A percentile compares a stretch with the other conserved stretches of the same genome.
These are phyloP conservation scores for Epithele typhae DNA, from an alignment of 768 basidiomycete species.

Conservation along the genomic window DNA sequence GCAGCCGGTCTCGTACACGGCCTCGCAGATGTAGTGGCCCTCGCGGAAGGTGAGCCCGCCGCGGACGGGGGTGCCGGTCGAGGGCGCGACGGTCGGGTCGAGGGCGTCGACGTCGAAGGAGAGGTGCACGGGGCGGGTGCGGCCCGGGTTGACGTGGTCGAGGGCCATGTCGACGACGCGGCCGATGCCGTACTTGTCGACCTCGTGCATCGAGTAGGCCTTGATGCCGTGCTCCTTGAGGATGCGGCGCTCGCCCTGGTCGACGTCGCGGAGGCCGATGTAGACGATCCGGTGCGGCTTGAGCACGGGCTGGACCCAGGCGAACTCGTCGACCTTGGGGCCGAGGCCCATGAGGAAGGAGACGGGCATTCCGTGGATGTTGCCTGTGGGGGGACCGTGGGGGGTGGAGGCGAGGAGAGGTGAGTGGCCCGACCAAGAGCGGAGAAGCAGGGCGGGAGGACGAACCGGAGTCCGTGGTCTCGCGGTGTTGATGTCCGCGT, in stretches of 20 bases:
- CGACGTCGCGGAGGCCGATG: conserved; percentile 94
- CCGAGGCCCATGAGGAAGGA: conserved; percentile 76
- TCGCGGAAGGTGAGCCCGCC: conserved; percentile 96
- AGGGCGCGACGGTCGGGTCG: conserved; percentile 94
- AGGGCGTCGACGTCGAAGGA: conserved; percentile 96
- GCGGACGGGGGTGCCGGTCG: conserved; percentile 90
- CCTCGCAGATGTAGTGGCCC: conserved; percentile 97
- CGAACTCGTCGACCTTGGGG: conserved; percentile 37
- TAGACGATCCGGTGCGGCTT: conserved; percentile 83
- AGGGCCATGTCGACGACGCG: conserved; percentile 95
- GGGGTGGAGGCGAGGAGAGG: not conserved
- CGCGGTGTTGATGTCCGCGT: conserved; percentile 93
- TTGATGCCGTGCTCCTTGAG: conserved; percentile 80
- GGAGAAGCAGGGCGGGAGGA: conserved; percentile 25
- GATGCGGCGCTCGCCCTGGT: conserved; percentile 83
- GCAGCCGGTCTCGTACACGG: conserved; percentile 86
- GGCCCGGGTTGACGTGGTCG: conserved; percentile 84
- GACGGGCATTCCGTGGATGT: conserved; percentile 97
- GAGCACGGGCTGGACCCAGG: conserved; percentile 63
- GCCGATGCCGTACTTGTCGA: conserved; percentile 83
- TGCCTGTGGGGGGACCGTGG: conserved; percentile 44
- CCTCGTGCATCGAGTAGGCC: conserved; percentile 61
- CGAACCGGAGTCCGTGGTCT: conserved; percentile 78
- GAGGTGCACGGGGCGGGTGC: conserved; percentile 85
- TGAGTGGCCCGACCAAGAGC: not conserved